Evolutionary conservation across 176 grass and related monocot genomes (phyloP), one percentile per base, ranked within the genome.

Genomic region (Rhynchospora tenuis): DNA sequence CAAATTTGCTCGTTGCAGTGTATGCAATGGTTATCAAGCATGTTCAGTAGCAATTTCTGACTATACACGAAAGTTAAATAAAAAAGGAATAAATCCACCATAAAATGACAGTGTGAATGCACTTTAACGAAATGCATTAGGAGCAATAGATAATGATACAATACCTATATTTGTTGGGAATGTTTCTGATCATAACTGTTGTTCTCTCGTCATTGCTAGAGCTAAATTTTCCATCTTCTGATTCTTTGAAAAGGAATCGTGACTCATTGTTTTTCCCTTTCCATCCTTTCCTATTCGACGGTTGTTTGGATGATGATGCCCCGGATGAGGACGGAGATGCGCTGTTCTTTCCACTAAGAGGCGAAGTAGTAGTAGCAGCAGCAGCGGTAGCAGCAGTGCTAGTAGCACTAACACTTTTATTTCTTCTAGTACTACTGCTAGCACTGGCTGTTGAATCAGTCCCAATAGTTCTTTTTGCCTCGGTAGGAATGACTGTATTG

Each of bases 91-190:
- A 24, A 69, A 75, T 64, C 81, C 78, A 73, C 85, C 78, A 67
- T 76, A 86, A 74, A 74, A 77, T 76, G 81, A 29, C 44, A 19
- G 43, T 81, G 22, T 68, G 83, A 88, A 90, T 80, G 88, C 86
- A 88, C 84, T 90, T 83, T 69, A 78, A 56, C 15, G 4, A 71
- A 33, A 45, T 10, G 8, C 17, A 29, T 56, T 17, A 22, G 45
- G 19, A 71, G 44, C 3, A 28, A 9, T 69, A 1, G 8, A 15
- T 17, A n/a, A 78, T 15, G 22, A 60, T 26, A 77, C 26, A 55
- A 23, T 84, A 93, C 97, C 97, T 99, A 87, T 99, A 99, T 73
- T 99, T 99, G 89, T 99, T 99, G 11, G 97, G 97, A 85, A 99
- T 99, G 91, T 99, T 99, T 85, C 88, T 86, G 76, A 99, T 96